These are phyloP conservation scores for Aspergillus aculeatus DNA, from an alignment of 2,329 filamentous ascomycete genomes.

Conservation along the genomic window DNA sequence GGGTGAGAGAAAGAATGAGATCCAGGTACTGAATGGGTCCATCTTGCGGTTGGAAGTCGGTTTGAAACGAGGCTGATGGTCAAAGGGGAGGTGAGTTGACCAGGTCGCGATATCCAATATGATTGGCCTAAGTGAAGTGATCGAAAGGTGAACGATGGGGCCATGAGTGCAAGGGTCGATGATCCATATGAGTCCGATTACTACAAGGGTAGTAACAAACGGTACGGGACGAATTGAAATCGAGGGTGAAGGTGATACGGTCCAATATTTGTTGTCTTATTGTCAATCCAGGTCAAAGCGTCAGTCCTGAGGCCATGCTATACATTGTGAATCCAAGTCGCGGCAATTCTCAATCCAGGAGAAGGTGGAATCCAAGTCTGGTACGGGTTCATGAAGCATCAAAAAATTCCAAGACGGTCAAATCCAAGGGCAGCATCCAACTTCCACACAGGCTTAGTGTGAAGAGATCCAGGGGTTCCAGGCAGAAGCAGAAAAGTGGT, in stretches of 20 bases:
- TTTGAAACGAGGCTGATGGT: neutral
- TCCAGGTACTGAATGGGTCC: constrained; percentile 1
- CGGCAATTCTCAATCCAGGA: neutral
- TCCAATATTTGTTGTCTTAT: neutral
- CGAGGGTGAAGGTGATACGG: neutral
- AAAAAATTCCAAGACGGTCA: constrained; percentile 11
- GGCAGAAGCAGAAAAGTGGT: constrained; percentile 8
- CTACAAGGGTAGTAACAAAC: neutral
- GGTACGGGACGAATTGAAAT: neutral
- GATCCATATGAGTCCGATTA: neutral
- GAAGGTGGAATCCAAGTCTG: neutral
- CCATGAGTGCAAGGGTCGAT: neutral
- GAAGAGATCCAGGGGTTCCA: constrained; percentile 19
- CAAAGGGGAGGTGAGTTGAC: neutral
- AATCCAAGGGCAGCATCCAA: constrained; percentile 20
- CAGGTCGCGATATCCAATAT: neutral
- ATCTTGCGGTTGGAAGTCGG: neutral
- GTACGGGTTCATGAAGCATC: constrained; percentile 5
- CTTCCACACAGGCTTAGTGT: constrained; percentile 28
- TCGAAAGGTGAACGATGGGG: neutral
- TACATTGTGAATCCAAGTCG: constrained; percentile 10
- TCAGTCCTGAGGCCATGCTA: neutral
- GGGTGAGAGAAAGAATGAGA: neutral
- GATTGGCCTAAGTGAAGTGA: neutral
- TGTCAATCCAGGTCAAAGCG: neutral